phyloP scores from a whole-genome alignment of 139 green algal species.

The Pleodorina starrii region DNA sequence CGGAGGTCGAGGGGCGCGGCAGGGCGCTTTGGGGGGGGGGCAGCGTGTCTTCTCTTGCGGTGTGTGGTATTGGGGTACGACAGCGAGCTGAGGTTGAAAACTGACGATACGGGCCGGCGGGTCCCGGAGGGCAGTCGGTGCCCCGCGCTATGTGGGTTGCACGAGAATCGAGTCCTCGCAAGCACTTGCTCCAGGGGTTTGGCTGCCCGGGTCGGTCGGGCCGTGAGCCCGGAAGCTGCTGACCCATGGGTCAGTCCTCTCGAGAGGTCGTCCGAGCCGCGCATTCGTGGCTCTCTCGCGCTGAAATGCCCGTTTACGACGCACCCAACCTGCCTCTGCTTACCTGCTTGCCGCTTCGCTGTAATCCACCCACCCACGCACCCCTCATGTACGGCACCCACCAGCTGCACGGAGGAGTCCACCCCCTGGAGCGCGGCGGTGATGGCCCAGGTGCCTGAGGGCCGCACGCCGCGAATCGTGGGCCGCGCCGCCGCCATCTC shows the following conservation, averaged over 20 bases:
- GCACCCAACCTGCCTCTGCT: not conserved
- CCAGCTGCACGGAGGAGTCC: slow-evolving; percentile 51
- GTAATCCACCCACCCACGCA: not conserved
- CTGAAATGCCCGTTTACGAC: too few species aligned
- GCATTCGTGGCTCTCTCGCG: too few species aligned
- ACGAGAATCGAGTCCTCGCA: not conserved
- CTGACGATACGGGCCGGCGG: too few species aligned
- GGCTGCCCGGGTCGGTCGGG: not conserved
- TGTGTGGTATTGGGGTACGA: too few species aligned
- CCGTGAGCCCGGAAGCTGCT: not conserved
- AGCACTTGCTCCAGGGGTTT: not conserved
- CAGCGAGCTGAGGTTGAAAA: too few species aligned
- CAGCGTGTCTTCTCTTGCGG: not conserved
- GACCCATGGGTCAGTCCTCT: not conserved
- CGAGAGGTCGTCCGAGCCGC: not conserved
- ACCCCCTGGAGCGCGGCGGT: slow-evolving; percentile 31
- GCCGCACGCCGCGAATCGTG: not conserved
- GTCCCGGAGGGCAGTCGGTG: not conserved
- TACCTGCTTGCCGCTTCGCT: not conserved
- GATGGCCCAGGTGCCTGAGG: slow-evolving; percentile 43
- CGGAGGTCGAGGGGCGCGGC: too few species aligned
- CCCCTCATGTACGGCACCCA: slow-evolving; percentile 19
- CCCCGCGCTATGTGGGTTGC: not conserved
- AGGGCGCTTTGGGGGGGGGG: not conserved
- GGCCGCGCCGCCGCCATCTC: not conserved